Evolutionary conservation across 2,329 filamentous ascomycete genomes (phyloP).

Genomic region (Diaporthe vexans): DNA sequence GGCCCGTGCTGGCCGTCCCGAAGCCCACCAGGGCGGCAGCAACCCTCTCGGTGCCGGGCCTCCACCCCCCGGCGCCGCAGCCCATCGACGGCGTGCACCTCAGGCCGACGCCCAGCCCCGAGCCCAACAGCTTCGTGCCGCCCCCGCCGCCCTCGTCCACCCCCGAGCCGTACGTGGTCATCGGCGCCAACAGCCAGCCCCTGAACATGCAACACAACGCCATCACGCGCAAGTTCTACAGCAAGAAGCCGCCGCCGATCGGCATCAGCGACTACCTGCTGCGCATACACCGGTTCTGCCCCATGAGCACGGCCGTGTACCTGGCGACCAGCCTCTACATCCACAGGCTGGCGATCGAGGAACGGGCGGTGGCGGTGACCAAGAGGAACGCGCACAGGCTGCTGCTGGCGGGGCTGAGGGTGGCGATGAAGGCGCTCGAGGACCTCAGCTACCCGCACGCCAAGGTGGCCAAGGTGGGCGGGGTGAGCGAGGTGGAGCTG

Average conservation of each 20-base stretch:
- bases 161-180: slow-evolving; percentile 69
- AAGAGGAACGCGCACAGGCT: slow-evolving; percentile 88
- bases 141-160: slow-evolving; percentile 48
- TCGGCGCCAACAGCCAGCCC: slow-evolving; percentile 79
- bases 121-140: slow-evolving; percentile 39
- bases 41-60: slow-evolving; percentile 43
- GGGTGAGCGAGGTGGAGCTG: slow-evolving; percentile 85
- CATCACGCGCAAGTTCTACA: slow-evolving; percentile 94
- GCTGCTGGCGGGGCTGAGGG: slow-evolving; percentile 84
- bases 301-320: slow-evolving; percentile 94
- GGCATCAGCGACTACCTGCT: slow-evolving; percentile 86
- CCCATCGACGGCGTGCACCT: slow-evolving; percentile 70
- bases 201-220: slow-evolving; percentile 84
- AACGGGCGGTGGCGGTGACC: slow-evolving; percentile 84
- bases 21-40: slow-evolving; percentile 36
- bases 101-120: slow-evolving; percentile 51
- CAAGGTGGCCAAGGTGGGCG: slow-evolving; percentile 88
- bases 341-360: slow-evolving; percentile 82
- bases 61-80: slow-evolving; percentile 12
- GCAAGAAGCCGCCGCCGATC: slow-evolving; percentile 87
- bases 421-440: slow-evolving; percentile 96
- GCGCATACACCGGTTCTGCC: slow-evolving; percentile 90
- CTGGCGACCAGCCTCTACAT: slow-evolving; percentile 92
- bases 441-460: slow-evolving; percentile 89
- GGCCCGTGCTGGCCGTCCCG: slow-evolving; percentile 18